Conservation (phyloP, 148 eudicot genomes). For the Camellia lanceoleosa region DNA sequence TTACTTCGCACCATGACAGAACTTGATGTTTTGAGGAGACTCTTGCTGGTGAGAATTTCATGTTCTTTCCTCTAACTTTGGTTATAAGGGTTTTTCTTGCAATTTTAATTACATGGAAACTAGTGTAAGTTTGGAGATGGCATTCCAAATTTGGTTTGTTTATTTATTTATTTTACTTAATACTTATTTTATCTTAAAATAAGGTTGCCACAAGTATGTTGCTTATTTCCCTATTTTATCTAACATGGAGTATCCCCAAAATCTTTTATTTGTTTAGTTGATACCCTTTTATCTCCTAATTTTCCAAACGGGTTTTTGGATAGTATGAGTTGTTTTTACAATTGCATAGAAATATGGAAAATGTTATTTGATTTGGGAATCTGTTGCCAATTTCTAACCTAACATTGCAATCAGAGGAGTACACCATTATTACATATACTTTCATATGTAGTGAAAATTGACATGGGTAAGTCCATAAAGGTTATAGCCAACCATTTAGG, state of each 20-base stretch:
- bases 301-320: neutral
- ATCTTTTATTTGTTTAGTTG: neutral
- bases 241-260: neutral
- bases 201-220: neutral
- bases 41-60: constrained; percentile 48
- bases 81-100: neutral
- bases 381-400: neutral
- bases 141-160: neutral
- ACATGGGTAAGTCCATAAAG: no score
- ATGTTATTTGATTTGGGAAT: neutral
- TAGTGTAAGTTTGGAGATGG: neutral
- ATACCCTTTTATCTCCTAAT: neutral
- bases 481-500: no score
- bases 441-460: neutral
- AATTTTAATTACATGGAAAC: neutral
- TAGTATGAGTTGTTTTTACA: neutral
- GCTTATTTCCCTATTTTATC: neutral
- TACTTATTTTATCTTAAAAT: neutral
- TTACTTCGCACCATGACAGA: constrained; percentile 86
- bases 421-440: neutral
- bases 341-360: no score
- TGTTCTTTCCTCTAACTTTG: neutral
- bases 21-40: constrained; percentile 93
- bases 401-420: neutral
- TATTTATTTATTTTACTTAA: neutral